phyloP scores from a whole-genome alignment of 2,329 filamentous ascomycete genomes.

The Fusarium illudens region DNA sequence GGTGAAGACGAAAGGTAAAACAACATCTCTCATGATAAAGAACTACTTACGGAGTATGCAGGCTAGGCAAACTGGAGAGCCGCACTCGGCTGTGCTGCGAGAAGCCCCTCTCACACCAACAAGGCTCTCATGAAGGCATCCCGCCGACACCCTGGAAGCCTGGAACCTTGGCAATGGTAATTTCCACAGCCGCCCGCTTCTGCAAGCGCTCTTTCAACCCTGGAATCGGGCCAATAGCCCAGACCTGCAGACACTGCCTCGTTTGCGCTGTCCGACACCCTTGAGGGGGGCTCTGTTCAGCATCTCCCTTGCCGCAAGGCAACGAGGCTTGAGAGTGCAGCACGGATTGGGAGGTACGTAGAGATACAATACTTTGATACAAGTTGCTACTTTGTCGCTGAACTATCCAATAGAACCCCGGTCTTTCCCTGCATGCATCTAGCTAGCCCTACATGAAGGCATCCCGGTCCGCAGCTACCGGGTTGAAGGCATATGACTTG shows the following conservation, averaged over 20 bases:
- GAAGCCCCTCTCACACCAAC: background rate
- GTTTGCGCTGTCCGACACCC: background rate
- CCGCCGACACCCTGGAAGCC: background rate
- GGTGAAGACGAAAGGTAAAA: background rate
- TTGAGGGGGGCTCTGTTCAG: background rate
- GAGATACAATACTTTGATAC: background rate
- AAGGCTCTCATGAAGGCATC: slow-evolving; percentile 3
- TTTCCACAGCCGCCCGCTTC: background rate
- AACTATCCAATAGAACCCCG: background rate
- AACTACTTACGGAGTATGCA: background rate
- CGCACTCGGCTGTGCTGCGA: background rate
- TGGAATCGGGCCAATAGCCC: background rate
- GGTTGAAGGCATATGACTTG: background rate
- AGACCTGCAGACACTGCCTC: background rate
- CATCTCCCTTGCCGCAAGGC: background rate
- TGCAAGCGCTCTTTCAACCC: background rate
- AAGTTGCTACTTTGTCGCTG: background rate
- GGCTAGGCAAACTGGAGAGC: background rate
- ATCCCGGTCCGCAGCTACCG: background rate
- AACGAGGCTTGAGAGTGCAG: background rate
- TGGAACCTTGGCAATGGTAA: background rate
- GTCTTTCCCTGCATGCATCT: background rate
- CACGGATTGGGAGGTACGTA: background rate
- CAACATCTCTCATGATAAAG: background rate
- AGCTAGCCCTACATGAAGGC: background rate